A percentile compares a stretch with the other conserved stretches of the same genome.
phyloP scores from a whole-genome alignment of 306 rosid species.

The Medicago arabica region DNA sequence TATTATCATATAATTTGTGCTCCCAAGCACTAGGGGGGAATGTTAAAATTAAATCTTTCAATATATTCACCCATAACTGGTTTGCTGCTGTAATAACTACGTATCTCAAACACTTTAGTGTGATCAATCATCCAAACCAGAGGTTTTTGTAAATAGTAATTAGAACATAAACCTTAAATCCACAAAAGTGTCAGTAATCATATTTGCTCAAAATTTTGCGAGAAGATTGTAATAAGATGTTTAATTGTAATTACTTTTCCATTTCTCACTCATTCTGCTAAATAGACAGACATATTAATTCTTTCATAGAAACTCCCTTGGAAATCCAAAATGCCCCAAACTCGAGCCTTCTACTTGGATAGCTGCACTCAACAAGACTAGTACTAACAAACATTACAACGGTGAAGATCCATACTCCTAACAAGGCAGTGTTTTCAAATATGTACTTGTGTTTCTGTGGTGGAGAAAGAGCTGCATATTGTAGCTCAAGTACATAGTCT shows the following conservation, averaged over 20 bases:
- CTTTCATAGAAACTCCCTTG: slow-evolving; percentile 9
- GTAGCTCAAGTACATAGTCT: neutral
- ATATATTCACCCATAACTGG: slow-evolving; percentile 29
- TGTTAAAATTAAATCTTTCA: slow-evolving; percentile 30
- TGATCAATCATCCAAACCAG: slow-evolving; percentile 34
- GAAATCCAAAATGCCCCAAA: slow-evolving; percentile 18
- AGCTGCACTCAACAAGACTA: neutral
- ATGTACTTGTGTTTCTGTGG: neutral
- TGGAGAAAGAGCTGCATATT: slow-evolving; percentile 1
- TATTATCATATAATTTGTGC: slow-evolving; percentile 19
- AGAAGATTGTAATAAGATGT: slow-evolving; percentile 10
- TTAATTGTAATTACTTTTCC: neutral
- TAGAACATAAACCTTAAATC: slow-evolving; percentile 33
- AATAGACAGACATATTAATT: slow-evolving; percentile 2
- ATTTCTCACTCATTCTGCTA: neutral
- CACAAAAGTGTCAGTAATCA: slow-evolving; percentile 9
- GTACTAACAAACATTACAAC: neutral
- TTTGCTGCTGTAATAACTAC: slow-evolving; percentile 17
- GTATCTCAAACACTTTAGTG: slow-evolving; percentile 16
- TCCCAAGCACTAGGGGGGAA: slow-evolving; percentile 5
- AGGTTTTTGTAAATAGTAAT: slow-evolving; percentile 22
- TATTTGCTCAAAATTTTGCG: slow-evolving; percentile 15
- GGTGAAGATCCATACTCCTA: slow-evolving; percentile 6
- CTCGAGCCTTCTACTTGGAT: neutral
- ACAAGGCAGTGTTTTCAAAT: slow-evolving; percentile 1